Percentiles rank a stretch among this genome's conserved stretches.
phyloP scores from a whole-genome alignment of 148 eudicot species.

The Cornus controversa region DNA sequence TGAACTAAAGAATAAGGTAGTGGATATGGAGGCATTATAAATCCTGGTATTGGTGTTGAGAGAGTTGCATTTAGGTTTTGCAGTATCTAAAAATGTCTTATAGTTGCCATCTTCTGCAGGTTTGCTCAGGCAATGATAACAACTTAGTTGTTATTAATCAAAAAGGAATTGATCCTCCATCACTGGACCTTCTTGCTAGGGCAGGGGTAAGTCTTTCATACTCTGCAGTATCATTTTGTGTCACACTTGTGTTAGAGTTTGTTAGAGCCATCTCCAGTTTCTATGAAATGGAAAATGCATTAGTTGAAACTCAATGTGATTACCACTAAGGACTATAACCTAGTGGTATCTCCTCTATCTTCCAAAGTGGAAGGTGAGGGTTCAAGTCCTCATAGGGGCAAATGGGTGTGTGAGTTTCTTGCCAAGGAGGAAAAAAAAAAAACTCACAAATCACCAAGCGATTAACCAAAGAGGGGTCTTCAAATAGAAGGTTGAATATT shows the following conservation, averaged over 20 bases:
- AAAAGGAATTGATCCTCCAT: conserved; percentile 97
- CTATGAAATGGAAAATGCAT: too few relatives aligned
- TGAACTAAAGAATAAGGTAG: conserved; percentile 88
- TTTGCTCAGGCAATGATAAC: conserved; percentile 68
- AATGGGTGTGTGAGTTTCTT: too few relatives aligned
- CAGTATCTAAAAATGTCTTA: neutral
- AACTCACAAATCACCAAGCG: too few relatives aligned
- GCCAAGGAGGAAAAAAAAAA: too few relatives aligned
- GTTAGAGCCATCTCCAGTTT: too few relatives aligned
- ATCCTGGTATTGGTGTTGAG: neutral
- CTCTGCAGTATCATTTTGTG: neutral
- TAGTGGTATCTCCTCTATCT: too few relatives aligned
- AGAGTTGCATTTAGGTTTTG: neutral
- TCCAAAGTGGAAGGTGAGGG: too few relatives aligned
- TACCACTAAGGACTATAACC: too few relatives aligned
- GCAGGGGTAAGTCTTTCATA: conserved; percentile 67
- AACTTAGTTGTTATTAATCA: conserved; percentile 90
- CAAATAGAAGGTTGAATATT: too few relatives aligned
- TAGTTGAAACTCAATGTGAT: neutral
- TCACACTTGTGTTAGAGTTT: too few relatives aligned
- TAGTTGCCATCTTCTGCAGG: conserved; percentile 41
- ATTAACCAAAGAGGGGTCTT: too few relatives aligned
- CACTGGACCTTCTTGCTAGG: conserved; percentile 87
- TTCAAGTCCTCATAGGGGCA: too few relatives aligned
- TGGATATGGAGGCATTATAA: neutral